phyloP scores from a whole-genome alignment of 345 rosid species.

The Acer saccharum region DNA sequence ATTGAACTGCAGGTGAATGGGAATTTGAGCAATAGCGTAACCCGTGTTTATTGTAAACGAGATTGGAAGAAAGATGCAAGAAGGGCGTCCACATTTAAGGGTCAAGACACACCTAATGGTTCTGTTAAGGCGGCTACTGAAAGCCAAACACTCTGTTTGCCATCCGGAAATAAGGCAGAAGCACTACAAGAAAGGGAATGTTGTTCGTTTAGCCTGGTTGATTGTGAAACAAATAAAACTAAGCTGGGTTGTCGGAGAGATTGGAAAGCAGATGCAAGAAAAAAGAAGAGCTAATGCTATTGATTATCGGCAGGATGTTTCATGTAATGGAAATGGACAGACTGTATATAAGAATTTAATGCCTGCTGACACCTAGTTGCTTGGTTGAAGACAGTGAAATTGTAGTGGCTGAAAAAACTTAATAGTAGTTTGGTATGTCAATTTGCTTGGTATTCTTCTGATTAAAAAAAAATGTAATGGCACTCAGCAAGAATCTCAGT shows the following conservation, averaged over 20 bases:
- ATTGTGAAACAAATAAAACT: constrained; percentile 23
- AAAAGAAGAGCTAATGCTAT: constrained; percentile 30
- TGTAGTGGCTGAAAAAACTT: neutral
- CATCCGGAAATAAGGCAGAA: constrained; percentile 15
- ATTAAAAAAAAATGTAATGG: neutral
- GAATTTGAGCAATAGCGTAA: constrained; percentile 26
- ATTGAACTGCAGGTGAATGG: constrained; percentile 30
- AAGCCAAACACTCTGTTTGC: constrained; percentile 13
- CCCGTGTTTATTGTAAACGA: constrained; percentile 50
- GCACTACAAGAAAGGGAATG: constrained; percentile 23
- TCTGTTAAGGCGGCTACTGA: constrained; percentile 22
- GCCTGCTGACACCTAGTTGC: neutral
- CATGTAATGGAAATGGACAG: constrained; percentile 14
- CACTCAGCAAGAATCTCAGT: constrained; percentile 2
- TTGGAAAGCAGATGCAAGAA: constrained; percentile 85
- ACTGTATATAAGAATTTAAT: neutral
- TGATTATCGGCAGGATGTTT: constrained; percentile 8
- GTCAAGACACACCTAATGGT: constrained; percentile 23
- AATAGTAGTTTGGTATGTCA: neutral
- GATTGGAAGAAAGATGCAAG: constrained; percentile 86
- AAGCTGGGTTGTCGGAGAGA: constrained; percentile 43
- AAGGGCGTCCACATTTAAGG: constrained; percentile 39
- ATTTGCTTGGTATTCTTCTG: constrained; percentile 11
- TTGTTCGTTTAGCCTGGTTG: constrained; percentile 18
- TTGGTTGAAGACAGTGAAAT: constrained; percentile 7